These are phyloP conservation scores for Stagonosporopsis cucurbitacearum DNA, from an alignment of 2,329 filamentous ascomycete species.

Conservation along the genomic window DNA sequence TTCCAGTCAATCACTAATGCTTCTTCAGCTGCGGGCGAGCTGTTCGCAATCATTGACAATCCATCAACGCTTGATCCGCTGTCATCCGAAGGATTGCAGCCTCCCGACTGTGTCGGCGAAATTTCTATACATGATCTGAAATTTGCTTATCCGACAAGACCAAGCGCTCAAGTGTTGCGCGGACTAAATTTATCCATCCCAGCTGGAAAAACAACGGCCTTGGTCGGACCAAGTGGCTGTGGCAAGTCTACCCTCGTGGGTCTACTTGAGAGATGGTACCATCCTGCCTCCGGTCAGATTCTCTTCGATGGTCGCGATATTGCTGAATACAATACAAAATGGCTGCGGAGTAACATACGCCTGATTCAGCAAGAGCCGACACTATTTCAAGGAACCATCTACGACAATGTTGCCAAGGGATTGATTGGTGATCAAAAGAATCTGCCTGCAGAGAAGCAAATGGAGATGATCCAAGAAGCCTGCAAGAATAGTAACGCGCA, in stretches of 20 bases:
- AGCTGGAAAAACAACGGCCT: constrained; percentile 72
- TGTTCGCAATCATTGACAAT: constrained; percentile 69
- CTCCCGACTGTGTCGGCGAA: constrained; percentile 69
- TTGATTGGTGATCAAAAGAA: constrained; percentile 70
- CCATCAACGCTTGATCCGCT: constrained; percentile 72
- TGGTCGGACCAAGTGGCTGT: constrained; percentile 75
- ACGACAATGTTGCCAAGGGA: constrained; percentile 83
- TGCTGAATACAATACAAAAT: constrained; percentile 78
- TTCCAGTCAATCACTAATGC: constrained; percentile 69
- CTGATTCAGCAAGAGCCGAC: constrained; percentile 91
- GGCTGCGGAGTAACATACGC: constrained; percentile 88
- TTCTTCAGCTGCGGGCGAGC: constrained; percentile 19
- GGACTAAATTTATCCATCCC: constrained; percentile 54
- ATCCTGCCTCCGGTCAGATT: constrained; percentile 55
- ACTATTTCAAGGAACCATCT: constrained; percentile 87
- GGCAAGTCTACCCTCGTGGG: constrained; percentile 92
- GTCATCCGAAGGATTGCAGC: constrained; percentile 5
- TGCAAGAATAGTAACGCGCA: constrained; percentile 77
- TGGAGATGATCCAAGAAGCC: constrained; percentile 7
- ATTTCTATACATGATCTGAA: constrained; percentile 93
- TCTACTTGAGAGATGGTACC: constrained; percentile 89
- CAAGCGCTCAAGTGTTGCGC: constrained; percentile 66
- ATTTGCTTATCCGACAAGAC: constrained; percentile 89
- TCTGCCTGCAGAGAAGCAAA: constrained; percentile 4
- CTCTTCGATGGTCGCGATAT: constrained; percentile 62